These are phyloP conservation scores for Euclidium syriacum DNA, from an alignment of 345 rosid species.

Conservation along the genomic window DNA sequence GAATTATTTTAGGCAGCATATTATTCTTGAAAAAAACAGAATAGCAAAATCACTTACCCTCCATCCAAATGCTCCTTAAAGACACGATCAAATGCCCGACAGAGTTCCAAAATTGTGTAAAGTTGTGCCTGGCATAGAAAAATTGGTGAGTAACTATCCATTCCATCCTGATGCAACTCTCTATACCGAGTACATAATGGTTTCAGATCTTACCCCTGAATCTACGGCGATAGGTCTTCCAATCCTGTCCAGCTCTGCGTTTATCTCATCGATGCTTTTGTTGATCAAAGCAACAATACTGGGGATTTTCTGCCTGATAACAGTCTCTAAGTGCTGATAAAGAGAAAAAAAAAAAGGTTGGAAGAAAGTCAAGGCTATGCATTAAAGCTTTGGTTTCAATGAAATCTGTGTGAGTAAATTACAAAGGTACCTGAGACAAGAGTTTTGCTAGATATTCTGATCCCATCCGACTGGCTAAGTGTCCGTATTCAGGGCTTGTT, in stretches of 20 bases:
- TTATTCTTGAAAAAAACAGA: background rate
- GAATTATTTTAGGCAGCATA: background rate
- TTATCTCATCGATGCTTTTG: conserved; percentile 92
- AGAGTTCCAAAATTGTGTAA: conserved; percentile 88
- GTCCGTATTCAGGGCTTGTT: conserved; percentile 96
- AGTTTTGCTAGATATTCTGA: conserved; percentile 96
- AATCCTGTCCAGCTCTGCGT: conserved; percentile 94
- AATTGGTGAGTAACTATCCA: conserved; percentile 12
- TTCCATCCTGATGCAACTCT: background rate
- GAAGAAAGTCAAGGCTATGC: conserved; percentile 11
- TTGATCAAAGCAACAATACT: conserved; percentile 94
- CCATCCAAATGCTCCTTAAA: conserved; percentile 99
- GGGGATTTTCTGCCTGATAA: conserved; percentile 94
- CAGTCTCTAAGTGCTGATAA: conserved; percentile 81
- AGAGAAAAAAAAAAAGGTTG: conserved; percentile 5
- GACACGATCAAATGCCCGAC: conserved; percentile 97
- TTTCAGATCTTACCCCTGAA: conserved; percentile 77
- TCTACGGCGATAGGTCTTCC: conserved; percentile 96
- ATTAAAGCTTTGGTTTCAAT: background rate
- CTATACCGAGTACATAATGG: background rate
- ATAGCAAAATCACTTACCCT: conserved; percentile 55
- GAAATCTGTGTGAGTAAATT: conserved; percentile 1
- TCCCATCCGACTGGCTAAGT: conserved; percentile 91
- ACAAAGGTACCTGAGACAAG: conserved; percentile 65
- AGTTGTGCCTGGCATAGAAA: conserved; percentile 69